Percentiles rank a stretch among this genome's conserved stretches.
Evolutionary conservation across 108 stramenopile species (phyloP).

Genomic region (Conticribra guillardii): DNA sequence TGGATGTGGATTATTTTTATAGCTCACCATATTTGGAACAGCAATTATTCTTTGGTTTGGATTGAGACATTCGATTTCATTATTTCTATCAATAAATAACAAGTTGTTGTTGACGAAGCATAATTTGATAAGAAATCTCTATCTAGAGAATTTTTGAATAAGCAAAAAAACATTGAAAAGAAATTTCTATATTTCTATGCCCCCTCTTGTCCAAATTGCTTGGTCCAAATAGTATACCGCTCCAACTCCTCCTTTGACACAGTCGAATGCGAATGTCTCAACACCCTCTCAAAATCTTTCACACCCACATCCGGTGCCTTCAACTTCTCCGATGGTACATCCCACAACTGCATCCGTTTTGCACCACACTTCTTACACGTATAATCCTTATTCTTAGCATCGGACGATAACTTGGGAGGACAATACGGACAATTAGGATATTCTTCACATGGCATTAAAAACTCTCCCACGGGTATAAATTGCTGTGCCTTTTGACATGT

Average conservation of each 20-base stretch:
- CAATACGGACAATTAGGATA: conserved; percentile 94
- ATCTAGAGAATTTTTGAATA: background rate
- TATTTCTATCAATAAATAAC: too few relatives aligned
- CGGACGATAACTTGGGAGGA: conserved; percentile 85
- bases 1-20: too few relatives aligned
- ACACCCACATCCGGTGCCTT: conserved; percentile 73
- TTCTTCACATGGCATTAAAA: conserved; percentile 71
- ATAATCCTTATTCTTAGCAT: conserved; percentile 68
- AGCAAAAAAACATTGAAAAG: background rate
- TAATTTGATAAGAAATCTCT: too few relatives aligned
- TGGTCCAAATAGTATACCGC: conserved; percentile 95
- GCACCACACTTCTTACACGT: conserved; percentile 91
- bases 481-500: conserved; percentile 95
- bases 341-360: conserved; percentile 90
- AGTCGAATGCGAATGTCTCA: conserved; percentile 74
- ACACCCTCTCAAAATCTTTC: conserved; percentile 79
- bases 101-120: too few relatives aligned
- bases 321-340: conserved; percentile 86
- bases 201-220: conserved; percentile 97
- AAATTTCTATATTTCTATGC: conserved; percentile 45
- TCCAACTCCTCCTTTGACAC: conserved; percentile 94
- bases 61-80: too few relatives aligned
- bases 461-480: conserved; percentile 69
- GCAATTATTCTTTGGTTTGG: too few relatives aligned
- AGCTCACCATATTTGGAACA: too few relatives aligned